phyloP scores from a whole-genome alignment of 2,329 filamentous ascomycete species.

The Sporothrix globosa region DNA sequence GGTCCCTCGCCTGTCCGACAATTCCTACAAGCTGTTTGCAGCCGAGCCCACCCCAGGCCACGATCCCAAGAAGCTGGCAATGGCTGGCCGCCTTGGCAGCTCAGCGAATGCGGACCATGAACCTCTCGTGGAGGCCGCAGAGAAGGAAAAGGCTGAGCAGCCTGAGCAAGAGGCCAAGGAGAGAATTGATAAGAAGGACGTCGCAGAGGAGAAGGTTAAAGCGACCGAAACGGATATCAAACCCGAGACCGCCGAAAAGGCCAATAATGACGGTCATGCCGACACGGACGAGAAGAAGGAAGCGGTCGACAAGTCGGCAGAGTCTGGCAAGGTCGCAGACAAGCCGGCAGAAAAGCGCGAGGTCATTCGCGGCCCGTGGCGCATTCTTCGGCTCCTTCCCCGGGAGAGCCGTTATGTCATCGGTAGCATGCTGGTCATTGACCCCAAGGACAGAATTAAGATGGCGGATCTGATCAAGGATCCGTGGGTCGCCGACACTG shows the following conservation, averaged over 20 bases:
- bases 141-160: conserved; percentile 11
- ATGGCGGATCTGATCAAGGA: conserved; percentile 87
- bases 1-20: conserved; percentile 85
- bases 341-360: conserved; percentile 63
- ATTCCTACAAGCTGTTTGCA: conserved; percentile 91
- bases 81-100: conserved; percentile 61
- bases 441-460: conserved; percentile 79
- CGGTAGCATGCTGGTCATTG: conserved; percentile 86
- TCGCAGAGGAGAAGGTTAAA: conserved; percentile 1
- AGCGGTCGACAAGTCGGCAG: conserved; percentile 36
- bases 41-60: conserved; percentile 78
- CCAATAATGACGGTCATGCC: not conserved
- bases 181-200: not conserved
- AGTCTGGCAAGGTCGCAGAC: conserved; percentile 36
- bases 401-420: conserved; percentile 89
- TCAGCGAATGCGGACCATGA: conserved; percentile 57
- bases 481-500: conserved; percentile 83
- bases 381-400: conserved; percentile 82
- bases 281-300: conserved; percentile 35
- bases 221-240: not conserved
- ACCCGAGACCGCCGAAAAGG: not conserved
- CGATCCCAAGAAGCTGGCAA: conserved; percentile 58
- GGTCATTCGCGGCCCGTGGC: conserved; percentile 89
- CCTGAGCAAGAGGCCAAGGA: not conserved
- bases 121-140: conserved; percentile 38